Evolutionary conservation across 768 basidiomycete genomes (phyloP).

Genomic region (Clitopilus passeckerianus): DNA sequence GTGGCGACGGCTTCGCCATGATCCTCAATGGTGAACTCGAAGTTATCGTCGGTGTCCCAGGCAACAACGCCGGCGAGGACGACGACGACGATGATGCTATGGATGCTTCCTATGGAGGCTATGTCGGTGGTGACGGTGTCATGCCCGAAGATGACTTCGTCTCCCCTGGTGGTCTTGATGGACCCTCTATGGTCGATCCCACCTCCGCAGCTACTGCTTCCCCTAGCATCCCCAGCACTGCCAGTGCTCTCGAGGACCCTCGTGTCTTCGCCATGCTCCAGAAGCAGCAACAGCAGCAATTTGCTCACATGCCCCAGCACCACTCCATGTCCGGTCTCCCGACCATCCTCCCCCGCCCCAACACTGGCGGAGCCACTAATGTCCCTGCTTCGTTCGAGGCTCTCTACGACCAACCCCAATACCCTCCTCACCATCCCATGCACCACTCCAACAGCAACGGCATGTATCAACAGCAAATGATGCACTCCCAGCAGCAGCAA

Average conservation of each 20-base stretch:
- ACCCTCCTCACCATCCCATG: constrained; percentile 13
- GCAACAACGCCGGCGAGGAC: constrained; percentile 52
- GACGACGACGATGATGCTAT: constrained; percentile 28
- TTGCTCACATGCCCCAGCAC: constrained; percentile 1
- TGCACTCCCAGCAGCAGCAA: constrained; percentile 4
- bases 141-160: constrained; percentile 13
- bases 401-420: constrained; percentile 13
- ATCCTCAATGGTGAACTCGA: constrained; percentile 70
- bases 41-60: constrained; percentile 44
- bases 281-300: constrained; percentile 5
- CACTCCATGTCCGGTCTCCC: constrained; percentile 7
- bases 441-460: constrained; percentile 11
- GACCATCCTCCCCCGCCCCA: constrained; percentile 12
- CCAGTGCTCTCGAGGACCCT: constrained; percentile 26
- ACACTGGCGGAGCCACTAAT: constrained; percentile 10
- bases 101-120: constrained; percentile 22
- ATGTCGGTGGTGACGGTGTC: constrained; percentile 13
- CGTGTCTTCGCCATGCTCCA: constrained; percentile 17
- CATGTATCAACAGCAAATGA: constrained; percentile 6
- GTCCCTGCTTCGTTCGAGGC: constrained; percentile 15
- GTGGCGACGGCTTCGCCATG: constrained; percentile 70
- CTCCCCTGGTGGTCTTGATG: background rate
- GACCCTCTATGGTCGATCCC: constrained; percentile 10
- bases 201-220: constrained; percentile 1
- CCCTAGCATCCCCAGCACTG: constrained; percentile 9